Conservation (phyloP, 1,284 basidiomycete species). For the Tilletia caries region DNA sequence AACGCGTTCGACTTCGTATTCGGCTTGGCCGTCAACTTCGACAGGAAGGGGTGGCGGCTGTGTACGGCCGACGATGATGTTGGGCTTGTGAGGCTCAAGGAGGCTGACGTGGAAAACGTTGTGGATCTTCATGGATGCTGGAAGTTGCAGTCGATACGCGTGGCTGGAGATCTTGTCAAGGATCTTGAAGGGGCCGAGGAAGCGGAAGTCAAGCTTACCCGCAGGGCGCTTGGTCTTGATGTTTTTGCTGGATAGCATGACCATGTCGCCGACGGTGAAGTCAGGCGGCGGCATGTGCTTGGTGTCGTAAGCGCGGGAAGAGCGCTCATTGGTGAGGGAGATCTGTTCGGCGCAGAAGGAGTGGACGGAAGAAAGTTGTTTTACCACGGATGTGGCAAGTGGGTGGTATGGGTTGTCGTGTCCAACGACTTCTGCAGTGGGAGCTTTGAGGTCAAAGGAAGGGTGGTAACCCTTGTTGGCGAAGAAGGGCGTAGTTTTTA, state of each 20-base stretch:
- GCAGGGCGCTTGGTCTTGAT: constrained; percentile 9
- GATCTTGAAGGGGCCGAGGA: constrained; percentile 16
- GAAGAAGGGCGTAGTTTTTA: constrained; percentile 6
- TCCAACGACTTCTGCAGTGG: background rate
- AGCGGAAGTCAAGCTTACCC: constrained; percentile 10
- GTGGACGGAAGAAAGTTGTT: background rate
- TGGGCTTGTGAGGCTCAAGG: constrained; percentile 11
- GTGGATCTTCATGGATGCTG: constrained; percentile 9
- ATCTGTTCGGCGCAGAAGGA: background rate
- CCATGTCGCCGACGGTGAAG: constrained; percentile 11
- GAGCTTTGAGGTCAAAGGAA: background rate
- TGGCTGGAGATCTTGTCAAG: background rate
- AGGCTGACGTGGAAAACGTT: constrained; percentile 14
- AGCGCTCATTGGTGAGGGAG: background rate
- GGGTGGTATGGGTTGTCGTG: constrained; percentile 9
- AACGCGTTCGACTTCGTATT: constrained; percentile 9
- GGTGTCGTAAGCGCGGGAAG: background rate
- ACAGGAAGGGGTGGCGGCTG: constrained; percentile 8
- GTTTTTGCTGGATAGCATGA: constrained; percentile 2
- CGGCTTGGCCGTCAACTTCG: background rate
- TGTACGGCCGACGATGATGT: background rate
- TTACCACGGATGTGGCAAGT: background rate
- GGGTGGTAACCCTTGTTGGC: constrained; percentile 13
- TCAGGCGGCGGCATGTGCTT: background rate
- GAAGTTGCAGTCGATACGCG: constrained; percentile 8